phyloP scores from a whole-genome alignment of 2,329 filamentous ascomycete genomes.

The Zymoseptoria passerinii region DNA sequence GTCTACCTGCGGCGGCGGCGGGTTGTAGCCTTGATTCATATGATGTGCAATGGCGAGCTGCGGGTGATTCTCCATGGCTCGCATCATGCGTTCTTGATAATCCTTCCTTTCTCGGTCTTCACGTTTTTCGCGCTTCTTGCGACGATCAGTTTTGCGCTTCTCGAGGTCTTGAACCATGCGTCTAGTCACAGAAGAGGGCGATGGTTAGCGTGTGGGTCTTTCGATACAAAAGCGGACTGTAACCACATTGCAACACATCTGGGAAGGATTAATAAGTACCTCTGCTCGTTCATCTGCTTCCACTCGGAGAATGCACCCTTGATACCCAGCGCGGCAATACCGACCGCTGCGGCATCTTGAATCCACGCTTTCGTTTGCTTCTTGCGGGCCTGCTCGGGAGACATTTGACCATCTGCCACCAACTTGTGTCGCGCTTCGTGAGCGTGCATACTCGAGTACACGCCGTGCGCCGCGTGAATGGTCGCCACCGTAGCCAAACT shows the following conservation, averaged over 20 bases:
- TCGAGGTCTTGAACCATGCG: slow-evolving; percentile 45
- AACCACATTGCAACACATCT: slow-evolving; percentile 1
- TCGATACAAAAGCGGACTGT: neutral
- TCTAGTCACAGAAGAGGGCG: slow-evolving; percentile 16
- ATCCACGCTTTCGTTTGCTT: slow-evolving; percentile 56
- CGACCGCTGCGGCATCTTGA: slow-evolving; percentile 57
- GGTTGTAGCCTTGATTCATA: slow-evolving; percentile 15
- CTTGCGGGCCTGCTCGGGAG: slow-evolving; percentile 53
- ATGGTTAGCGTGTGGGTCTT: slow-evolving; percentile 16
- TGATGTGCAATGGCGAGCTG: slow-evolving; percentile 21
- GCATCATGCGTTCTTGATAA: slow-evolving; percentile 31
- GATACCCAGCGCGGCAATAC: slow-evolving; percentile 59
- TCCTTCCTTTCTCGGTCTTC: slow-evolving; percentile 40
- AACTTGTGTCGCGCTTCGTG: slow-evolving; percentile 52
- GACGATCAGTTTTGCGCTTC: slow-evolving; percentile 31
- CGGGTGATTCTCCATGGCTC: slow-evolving; percentile 25
- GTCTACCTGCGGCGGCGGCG: slow-evolving; percentile 17
- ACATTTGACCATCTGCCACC: slow-evolving; percentile 56
- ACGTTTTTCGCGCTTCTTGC: slow-evolving; percentile 35
- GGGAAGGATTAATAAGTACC: slow-evolving; percentile 35
- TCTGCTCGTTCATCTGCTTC: slow-evolving; percentile 58
- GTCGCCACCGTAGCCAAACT: slow-evolving; percentile 60
- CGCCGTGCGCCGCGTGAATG: slow-evolving; percentile 58
- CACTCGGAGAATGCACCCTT: slow-evolving; percentile 58
- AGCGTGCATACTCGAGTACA: slow-evolving; percentile 57